Percentiles rank a stretch among this genome's conserved stretches.
Conservation (phyloP, 768 basidiomycete species). For the Lentinula sp. region DNA sequence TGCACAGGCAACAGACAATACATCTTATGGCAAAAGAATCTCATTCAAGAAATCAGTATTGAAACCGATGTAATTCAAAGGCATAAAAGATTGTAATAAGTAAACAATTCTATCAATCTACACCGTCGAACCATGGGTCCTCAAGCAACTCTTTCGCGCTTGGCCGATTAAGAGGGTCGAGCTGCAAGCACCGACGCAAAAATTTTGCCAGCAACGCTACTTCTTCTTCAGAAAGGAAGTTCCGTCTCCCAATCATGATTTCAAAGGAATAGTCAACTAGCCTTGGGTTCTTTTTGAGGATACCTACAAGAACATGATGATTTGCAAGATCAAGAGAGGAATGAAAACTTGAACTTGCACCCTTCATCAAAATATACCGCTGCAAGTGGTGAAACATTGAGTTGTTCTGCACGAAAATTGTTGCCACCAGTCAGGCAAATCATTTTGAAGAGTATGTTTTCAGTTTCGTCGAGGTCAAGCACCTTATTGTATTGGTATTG, state of each 20-base stretch:
- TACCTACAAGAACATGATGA: too few species aligned
- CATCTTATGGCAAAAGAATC: too few species aligned
- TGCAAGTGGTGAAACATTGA: neutral
- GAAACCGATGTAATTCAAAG: too few species aligned
- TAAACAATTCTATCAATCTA: neutral
- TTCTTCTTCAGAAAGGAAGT: too few species aligned
- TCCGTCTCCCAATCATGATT: neutral
- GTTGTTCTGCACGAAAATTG: neutral
- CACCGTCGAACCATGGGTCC: constrained; percentile 11
- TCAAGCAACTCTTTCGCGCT: constrained; percentile 11
- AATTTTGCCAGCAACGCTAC: neutral
- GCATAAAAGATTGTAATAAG: too few species aligned
- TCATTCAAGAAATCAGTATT: too few species aligned
- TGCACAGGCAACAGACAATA: too few species aligned
- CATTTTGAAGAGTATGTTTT: neutral
- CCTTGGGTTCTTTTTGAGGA: too few species aligned
- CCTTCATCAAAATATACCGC: neutral
- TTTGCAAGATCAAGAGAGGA: too few species aligned
- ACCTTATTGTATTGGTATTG: neutral
- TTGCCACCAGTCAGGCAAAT: neutral
- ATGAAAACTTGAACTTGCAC: neutral
- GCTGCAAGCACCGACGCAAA: constrained; percentile 9
- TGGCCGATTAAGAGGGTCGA: constrained; percentile 9
- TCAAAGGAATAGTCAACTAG: neutral
- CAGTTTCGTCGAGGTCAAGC: too few species aligned